Percentiles rank a stretch among this genome's conserved stretches.
Conservation (phyloP, 345 rosid species). For the Sisymbrium irio region DNA sequence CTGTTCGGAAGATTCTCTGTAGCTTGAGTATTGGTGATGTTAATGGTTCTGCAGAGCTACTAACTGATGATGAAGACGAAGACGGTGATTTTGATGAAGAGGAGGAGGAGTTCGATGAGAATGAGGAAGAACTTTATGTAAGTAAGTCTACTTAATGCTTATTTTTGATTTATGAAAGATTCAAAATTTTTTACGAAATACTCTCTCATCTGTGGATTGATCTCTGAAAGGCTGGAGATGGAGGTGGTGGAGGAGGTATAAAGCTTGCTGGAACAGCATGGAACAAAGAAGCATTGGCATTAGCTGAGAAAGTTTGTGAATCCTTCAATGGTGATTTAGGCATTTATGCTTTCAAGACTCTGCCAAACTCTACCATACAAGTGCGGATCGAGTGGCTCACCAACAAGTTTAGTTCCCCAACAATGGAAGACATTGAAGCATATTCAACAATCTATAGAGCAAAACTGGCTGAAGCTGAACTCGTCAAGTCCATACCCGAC, state of each 20-base stretch:
- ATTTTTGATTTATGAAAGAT: neutral
- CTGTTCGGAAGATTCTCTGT: neutral
- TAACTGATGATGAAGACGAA: slow-evolving; percentile 41
- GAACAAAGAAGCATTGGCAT: slow-evolving; percentile 74
- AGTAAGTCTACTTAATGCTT: slow-evolving; percentile 33
- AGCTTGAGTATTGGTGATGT: too few relatives aligned
- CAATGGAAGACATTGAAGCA: slow-evolving; percentile 75
- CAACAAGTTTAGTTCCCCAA: slow-evolving; percentile 79
- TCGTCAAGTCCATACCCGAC: slow-evolving; percentile 59
- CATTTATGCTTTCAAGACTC: slow-evolving; percentile 77
- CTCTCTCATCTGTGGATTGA: neutral
- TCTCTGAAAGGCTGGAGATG: slow-evolving; percentile 71
- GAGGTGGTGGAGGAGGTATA: slow-evolving; percentile 83
- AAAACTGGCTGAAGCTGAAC: slow-evolving; percentile 67
- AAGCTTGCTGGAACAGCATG: slow-evolving; percentile 78
- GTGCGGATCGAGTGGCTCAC: slow-evolving; percentile 82
- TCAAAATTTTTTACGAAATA: neutral
- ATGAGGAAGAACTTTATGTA: slow-evolving; percentile 60
- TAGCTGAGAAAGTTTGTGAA: slow-evolving; percentile 56
- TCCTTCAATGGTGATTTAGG: slow-evolving; percentile 67
- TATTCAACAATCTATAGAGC: slow-evolving; percentile 60
- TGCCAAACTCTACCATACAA: slow-evolving; percentile 58
- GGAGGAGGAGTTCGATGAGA: slow-evolving; percentile 37
- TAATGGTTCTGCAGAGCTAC: slow-evolving; percentile 40
- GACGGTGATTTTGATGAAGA: slow-evolving; percentile 44